Base-by-base conservation (phyloP, 345 rosid species). In the Populus tremula region DNA sequence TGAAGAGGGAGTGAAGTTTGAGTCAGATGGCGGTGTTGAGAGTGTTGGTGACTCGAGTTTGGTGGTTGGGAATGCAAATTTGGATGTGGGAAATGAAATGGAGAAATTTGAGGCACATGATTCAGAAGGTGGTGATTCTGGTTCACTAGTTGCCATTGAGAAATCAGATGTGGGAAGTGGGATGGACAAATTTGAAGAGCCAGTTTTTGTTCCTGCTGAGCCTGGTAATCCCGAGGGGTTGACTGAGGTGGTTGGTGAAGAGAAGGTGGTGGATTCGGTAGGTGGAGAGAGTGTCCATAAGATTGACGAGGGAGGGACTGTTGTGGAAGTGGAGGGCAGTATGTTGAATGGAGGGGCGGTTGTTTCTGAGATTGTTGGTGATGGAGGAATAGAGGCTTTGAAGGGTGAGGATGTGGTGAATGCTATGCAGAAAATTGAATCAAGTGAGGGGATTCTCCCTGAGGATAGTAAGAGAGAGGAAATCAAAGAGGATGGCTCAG, bases 101-200 rank as follows among this genome's bases (percentile, higher is more conserved):
- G 49, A 11, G 49, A 43, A 43, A 43, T 43, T 43, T 43, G 49
- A 43, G 49, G 13, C 49, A 43, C 49, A 43, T 12, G 49, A 43
- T 16, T 12, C 16, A 43, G 49, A 43, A 9, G 49, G 49, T 43
- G 49, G 49, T 43, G 49, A 43, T 12, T 43, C 16, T 43, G 49
- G 49, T 12, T 43, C 49, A 12, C 16, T 66, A 18, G 69, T 63
- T 25, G 67, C 12, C 16, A 8, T 23, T 5, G 35, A 13, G 33
- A 63, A 29, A 21, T 3, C 13, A 12, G 18, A 63, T 63, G 39
- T 33, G 3, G 69, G 69, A 33, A 27, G 13, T 12, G 25, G 14
- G 39, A 33, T 18, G 20, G 94, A 89, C 73, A 81, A 73, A 59
- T 86, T 89, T 77, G 87, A 85, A 84, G 93, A 92, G 84, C 92